phyloP scores from a whole-genome alignment of 495 filamentous ascomycete species.

The Penicillium turbatum region DNA sequence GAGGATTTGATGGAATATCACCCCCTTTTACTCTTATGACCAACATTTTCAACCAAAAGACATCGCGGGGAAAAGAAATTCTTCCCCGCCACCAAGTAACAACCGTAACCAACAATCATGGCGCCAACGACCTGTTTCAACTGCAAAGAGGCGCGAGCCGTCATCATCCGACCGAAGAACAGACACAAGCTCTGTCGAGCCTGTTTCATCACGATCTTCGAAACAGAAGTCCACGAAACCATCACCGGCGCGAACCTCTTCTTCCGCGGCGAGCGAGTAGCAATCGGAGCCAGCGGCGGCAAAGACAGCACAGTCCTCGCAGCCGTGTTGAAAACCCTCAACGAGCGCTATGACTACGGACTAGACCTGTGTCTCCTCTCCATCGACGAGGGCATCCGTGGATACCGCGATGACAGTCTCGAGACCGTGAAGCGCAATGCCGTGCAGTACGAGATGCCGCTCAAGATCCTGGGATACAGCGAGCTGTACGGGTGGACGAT shows the following conservation, averaged over 20 bases:
- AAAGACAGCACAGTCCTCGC: conserved; percentile 98
- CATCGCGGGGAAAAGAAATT: conserved; percentile 21
- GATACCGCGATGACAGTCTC: conserved; percentile 91
- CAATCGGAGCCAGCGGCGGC: conserved; percentile 93
- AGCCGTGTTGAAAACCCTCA: conserved; percentile 89
- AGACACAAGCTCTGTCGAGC: conserved; percentile 82
- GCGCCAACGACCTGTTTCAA: conserved; percentile 61
- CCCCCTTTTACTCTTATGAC: background rate
- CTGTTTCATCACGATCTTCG: conserved; percentile 85
- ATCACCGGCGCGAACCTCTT: conserved; percentile 78
- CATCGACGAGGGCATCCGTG: conserved; percentile 96
- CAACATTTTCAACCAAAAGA: background rate
- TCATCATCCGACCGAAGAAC: conserved; percentile 93
- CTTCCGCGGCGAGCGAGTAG: conserved; percentile 76
- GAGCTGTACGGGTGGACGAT: conserved; percentile 99
- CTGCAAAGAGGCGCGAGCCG: conserved; percentile 71
- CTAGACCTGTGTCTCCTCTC: conserved; percentile 81
- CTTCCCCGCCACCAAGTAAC: conserved; percentile 17
- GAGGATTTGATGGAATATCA: background rate
- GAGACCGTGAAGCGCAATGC: conserved; percentile 96
- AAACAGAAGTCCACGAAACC: conserved; percentile 89
- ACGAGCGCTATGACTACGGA: conserved; percentile 83
- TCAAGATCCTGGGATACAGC: conserved; percentile 87
- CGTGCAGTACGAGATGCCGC: conserved; percentile 79
- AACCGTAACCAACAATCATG: conserved; percentile 36